Conservation (phyloP, 768 basidiomycete species). For the Tricholoma hemisulphureum region DNA sequence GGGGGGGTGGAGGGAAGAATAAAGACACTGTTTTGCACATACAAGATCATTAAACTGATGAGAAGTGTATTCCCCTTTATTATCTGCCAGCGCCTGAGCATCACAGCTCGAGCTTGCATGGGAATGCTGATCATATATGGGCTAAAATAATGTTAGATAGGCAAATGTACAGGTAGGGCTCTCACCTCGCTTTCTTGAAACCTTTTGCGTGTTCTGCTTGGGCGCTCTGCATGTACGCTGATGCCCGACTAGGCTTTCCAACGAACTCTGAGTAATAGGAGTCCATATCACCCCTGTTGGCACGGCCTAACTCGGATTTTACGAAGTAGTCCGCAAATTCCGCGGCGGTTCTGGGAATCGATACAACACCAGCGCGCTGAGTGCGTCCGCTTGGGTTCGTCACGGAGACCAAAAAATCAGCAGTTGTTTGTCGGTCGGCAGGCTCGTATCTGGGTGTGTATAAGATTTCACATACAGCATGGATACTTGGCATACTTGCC, state of each 20-base stretch:
- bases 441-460: constrained; percentile 43
- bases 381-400: constrained; percentile 65
- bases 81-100: constrained; percentile 45
- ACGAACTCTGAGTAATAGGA: constrained; percentile 44
- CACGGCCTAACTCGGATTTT: constrained; percentile 36
- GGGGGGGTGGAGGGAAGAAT: neutral
- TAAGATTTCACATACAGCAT: neutral
- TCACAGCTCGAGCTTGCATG: constrained; percentile 46
- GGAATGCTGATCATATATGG: constrained; percentile 45
- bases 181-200: constrained; percentile 35
- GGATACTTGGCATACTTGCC: constrained; percentile 16
- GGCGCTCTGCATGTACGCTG: constrained; percentile 48
- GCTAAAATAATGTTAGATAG: constrained; percentile 20
- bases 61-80: constrained; percentile 39
- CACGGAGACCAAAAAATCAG: constrained; percentile 61
- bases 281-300: constrained; percentile 47
- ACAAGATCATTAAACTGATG: constrained; percentile 36
- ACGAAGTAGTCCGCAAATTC: no score
- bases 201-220: constrained; percentile 49
- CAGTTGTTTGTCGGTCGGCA: constrained; percentile 60
- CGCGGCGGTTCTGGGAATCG: constrained; percentile 51
- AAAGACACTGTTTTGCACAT: constrained; percentile 16
- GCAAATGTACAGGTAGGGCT: neutral
- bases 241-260: constrained; percentile 41
- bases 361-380: constrained; percentile 41